phyloP scores from a whole-genome alignment of 1,139 yeast species.

The Debaryomyces udenii region DNA sequence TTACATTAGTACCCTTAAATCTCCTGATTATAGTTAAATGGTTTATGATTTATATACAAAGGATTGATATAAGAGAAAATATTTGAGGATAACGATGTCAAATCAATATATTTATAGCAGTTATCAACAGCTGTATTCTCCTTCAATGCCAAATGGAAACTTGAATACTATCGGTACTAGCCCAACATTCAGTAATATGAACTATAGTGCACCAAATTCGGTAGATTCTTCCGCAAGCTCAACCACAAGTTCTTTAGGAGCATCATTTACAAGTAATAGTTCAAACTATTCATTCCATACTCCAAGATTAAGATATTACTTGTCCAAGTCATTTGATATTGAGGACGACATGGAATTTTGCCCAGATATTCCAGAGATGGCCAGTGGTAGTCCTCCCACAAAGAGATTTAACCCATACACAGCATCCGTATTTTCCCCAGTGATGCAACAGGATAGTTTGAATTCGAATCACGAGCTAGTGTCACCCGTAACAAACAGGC shows the following conservation, averaged over 20 bases:
- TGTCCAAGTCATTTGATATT: conserved; percentile 62
- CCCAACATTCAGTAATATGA: conserved; percentile 35
- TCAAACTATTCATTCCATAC: conserved; percentile 40
- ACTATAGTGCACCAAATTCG: conserved; percentile 24
- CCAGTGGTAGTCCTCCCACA: conserved; percentile 25
- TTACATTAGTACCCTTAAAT: background rate
- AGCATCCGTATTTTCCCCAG: conserved; percentile 57
- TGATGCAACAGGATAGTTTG: conserved; percentile 8
- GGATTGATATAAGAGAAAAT: conserved; percentile 1
- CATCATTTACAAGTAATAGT: conserved; percentile 6
- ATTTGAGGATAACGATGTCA: conserved; percentile 24
- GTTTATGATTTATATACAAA: conserved; percentile 1
- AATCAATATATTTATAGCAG: conserved; percentile 39
- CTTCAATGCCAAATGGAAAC: conserved; percentile 25
- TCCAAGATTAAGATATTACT: conserved; percentile 48
- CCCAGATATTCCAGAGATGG: conserved; percentile 51
- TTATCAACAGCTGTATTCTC: conserved; percentile 44
- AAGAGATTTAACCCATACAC: conserved; percentile 63
- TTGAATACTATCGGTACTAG: conserved; percentile 20
- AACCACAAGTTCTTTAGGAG: conserved; percentile 8
- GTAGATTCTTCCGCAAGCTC: conserved; percentile 15
- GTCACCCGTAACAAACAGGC: conserved; percentile 14
- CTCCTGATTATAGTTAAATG: no score
- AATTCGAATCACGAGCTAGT: conserved; percentile 16
- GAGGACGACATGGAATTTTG: conserved; percentile 72